Evolutionary conservation across 768 basidiomycete genomes (phyloP).

Genomic region (Inosperma sp.): DNA sequence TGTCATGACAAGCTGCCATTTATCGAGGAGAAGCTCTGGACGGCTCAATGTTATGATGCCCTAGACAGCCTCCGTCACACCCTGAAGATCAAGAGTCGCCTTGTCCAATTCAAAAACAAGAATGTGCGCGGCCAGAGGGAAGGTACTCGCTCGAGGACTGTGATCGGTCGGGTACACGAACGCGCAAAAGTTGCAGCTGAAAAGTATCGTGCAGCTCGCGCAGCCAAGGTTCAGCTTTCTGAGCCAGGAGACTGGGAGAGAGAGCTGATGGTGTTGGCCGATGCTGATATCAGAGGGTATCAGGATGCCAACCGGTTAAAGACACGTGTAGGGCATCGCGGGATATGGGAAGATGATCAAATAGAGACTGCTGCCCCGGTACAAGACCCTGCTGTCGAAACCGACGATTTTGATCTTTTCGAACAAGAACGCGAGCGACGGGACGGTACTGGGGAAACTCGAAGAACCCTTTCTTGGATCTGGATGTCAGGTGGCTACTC

Average conservation of each 20-base stretch:
- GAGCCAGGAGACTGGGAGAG: conserved; percentile 8
- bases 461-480: too few relatives aligned
- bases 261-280: not conserved
- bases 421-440: not conserved
- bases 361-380: not conserved
- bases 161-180: conserved; percentile 13
- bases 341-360: conserved; percentile 11
- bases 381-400: not conserved
- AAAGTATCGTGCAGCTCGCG: conserved; percentile 12
- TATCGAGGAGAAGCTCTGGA: too few relatives aligned
- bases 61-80: too few relatives aligned
- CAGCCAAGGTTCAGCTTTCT: conserved; percentile 6
- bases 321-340: not conserved
- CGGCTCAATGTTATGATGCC: too few relatives aligned
- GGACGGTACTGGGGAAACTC: not conserved
- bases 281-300: conserved; percentile 7
- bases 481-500: not conserved
- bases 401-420: not conserved
- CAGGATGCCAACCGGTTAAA: conserved; percentile 9
- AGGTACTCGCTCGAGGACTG: not conserved
- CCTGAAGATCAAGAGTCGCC: conserved; percentile 3
- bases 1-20: too few relatives aligned
- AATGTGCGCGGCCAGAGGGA: too few relatives aligned
- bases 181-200: conserved; percentile 2
- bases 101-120: conserved; percentile 10